Base-by-base conservation (phyloP, 345 rosid species). In the Gossypium longicalyx region DNA sequence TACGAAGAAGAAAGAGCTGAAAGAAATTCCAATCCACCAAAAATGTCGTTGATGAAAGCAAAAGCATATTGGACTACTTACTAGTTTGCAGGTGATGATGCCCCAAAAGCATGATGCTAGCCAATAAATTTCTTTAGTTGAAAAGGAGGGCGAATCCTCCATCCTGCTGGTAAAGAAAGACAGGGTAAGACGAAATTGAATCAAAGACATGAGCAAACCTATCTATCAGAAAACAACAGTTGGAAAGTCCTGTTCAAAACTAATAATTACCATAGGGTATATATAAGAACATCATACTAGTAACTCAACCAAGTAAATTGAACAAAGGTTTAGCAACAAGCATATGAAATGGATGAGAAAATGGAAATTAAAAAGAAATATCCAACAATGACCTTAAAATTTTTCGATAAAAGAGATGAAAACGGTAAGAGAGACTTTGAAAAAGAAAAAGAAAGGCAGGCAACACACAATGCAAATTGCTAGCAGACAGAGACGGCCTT, bases 71-170 rank as follows among this genome's bases (percentile, higher is more conserved):
- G 41, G 41, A 34, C 41, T 34, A 34, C 41, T 34, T 34, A 34
- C 41, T 1, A 34, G 41, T 34, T 34, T 34, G 41, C 41, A 34
- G 41, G 41, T 34, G 41, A 34, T 34, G 41, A 34, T 34, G 41
- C 41, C 41, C 7, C 41, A 34, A 34, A 34, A 34, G 41, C 41
- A 34, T 34, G 41, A 34, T 34, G 41, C 41, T 34, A 34, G 41
- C 41, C 41, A 34, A 34, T 34, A 34, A 34, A 34, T 5, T 34
- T 34, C 41, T 34, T 34, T 34, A 5, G 41, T 34, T 34, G 41
- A 34, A 34, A 58, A 75, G 74, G 38, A 61, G 11, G 44, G 49
- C 74, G 72, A 79, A 77, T 51, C 79, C 82, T 48, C 62, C 80
- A 81, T 82, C 29, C 12, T 67, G 57, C 38, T 22, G 9, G 22